phyloP scores from a whole-genome alignment of 495 filamentous ascomycete species.

The Symbiotaphrina buchneri region DNA sequence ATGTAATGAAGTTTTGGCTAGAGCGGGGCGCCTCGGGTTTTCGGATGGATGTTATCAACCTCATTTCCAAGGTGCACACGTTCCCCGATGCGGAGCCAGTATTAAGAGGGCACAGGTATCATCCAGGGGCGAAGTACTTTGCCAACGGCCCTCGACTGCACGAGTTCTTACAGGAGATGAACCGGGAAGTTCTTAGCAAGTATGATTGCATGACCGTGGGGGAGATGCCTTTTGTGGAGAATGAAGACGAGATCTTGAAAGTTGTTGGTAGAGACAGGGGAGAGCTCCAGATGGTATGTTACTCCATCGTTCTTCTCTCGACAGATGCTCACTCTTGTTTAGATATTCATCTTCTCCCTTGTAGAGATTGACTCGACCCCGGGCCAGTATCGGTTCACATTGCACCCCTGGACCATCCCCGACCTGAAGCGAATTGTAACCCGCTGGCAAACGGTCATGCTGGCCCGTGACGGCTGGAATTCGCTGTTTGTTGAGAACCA shows the following conservation, averaged over 20 bases:
- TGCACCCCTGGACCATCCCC: constrained; percentile 26
- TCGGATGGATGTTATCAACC: constrained; percentile 44
- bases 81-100: constrained; percentile 36
- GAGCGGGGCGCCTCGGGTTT: constrained; percentile 45
- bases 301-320: no score
- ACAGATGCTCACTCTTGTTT: no score
- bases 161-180: constrained; percentile 37
- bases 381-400: constrained; percentile 13
- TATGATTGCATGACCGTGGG: constrained; percentile 52
- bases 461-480: constrained; percentile 48
- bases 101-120: constrained; percentile 23
- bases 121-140: constrained; percentile 31
- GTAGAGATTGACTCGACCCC: constrained; percentile 2
- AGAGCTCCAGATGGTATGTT: constrained; percentile 54
- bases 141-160: constrained; percentile 44
- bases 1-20: constrained; percentile 52
- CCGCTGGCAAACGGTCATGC: constrained; percentile 46
- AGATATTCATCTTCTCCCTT: constrained; percentile 53
- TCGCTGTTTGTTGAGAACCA: constrained; percentile 55
- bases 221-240: constrained; percentile 39
- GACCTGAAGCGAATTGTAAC: constrained; percentile 33
- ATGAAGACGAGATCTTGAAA: constrained; percentile 33
- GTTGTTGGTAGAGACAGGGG: constrained; percentile 30
- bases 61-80: constrained; percentile 36
- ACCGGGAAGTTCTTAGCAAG: constrained; percentile 32